Evolutionary conservation across 2,329 filamentous ascomycete species (phyloP).

Genomic region (Chrysoporthe cubensis): DNA sequence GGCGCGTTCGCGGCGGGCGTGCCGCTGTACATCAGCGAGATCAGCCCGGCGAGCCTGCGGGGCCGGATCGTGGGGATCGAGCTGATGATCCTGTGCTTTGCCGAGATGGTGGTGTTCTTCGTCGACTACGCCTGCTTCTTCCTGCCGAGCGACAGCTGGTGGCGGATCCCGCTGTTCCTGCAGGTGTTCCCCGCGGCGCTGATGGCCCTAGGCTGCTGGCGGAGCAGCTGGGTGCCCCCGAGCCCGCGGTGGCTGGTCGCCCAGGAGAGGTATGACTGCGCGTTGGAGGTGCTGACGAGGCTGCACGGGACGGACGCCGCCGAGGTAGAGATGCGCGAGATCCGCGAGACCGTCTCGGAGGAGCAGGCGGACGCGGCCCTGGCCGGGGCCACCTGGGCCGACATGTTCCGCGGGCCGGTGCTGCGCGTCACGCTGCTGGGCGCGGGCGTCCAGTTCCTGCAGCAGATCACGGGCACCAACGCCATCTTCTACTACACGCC

Average conservation of each 20-base stretch:
- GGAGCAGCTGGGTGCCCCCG: slow-evolving; percentile 29
- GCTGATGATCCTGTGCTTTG: slow-evolving; percentile 39
- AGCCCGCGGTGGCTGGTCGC: slow-evolving; percentile 31
- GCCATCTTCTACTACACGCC: slow-evolving; percentile 39
- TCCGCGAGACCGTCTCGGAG: slow-evolving; percentile 37
- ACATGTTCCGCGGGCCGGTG: slow-evolving; percentile 37
- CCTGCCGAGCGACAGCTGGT: slow-evolving; percentile 37
- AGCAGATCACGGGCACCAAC: slow-evolving; percentile 38
- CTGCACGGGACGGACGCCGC: slow-evolving; percentile 30
- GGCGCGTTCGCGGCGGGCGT: slow-evolving; percentile 39
- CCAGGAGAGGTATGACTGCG: slow-evolving; percentile 30
- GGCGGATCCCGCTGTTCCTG: slow-evolving; percentile 37
- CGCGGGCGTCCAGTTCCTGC: slow-evolving; percentile 36
- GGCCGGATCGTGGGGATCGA: slow-evolving; percentile 38
- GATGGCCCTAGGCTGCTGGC: slow-evolving; percentile 31
- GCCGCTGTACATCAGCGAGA: slow-evolving; percentile 39
- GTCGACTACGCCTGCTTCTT: slow-evolving; percentile 37
- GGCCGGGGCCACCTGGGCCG: slow-evolving; percentile 30
- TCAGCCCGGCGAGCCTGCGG: slow-evolving; percentile 36
- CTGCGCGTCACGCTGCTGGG: slow-evolving; percentile 37
- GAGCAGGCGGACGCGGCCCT: neutral
- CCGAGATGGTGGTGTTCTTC: slow-evolving; percentile 39
- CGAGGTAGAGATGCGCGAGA: slow-evolving; percentile 45
- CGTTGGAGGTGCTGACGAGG: slow-evolving; percentile 29
- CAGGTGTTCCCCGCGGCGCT: slow-evolving; percentile 35